These are phyloP conservation scores for Suillus discolor DNA, from an alignment of 768 basidiomycete species.

Conservation along the genomic window DNA sequence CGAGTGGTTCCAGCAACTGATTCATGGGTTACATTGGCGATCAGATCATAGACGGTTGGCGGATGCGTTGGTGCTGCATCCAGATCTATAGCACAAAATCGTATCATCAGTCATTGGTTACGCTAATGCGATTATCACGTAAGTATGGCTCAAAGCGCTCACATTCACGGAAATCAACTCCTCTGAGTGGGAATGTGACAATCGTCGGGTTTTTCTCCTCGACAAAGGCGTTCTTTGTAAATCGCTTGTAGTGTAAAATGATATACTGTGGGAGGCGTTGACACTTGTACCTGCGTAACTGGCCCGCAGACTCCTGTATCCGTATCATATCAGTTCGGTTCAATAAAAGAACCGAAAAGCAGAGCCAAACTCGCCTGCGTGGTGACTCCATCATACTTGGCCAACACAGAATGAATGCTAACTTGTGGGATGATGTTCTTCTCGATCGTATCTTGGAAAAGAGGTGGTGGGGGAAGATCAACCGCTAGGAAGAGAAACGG, in stretches of 20 bases:
- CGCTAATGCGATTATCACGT: conserved; percentile 24
- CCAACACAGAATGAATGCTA: conserved; percentile 82
- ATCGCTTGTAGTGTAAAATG: conserved; percentile 93
- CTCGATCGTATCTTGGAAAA: conserved; percentile 95
- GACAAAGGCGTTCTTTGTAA: conserved; percentile 94
- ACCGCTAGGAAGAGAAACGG: conserved; percentile 97
- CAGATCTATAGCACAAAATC: conserved; percentile 57
- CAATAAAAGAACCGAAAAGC: conserved; percentile 17
- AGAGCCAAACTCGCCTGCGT: conserved; percentile 65
- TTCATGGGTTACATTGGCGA: conserved; percentile 94
- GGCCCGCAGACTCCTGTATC: conserved; percentile 77
- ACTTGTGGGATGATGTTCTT: conserved; percentile 99
- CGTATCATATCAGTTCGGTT: conserved; percentile 11
- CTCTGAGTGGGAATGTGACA: conserved; percentile 93
- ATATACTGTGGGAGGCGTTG: conserved; percentile 89
- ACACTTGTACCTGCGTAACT: conserved; percentile 88
- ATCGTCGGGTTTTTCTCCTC: conserved; percentile 99
- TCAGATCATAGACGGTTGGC: conserved; percentile 85
- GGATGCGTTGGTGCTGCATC: conserved; percentile 63
- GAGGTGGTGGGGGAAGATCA: conserved; percentile 94
- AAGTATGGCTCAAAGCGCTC: conserved; percentile 37
- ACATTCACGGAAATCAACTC: conserved; percentile 94
- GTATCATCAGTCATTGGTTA: conserved; percentile 28
- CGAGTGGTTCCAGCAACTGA: conserved; percentile 95
- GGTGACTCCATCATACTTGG: conserved; percentile 92